Percentiles rank a stretch among this genome's conserved stretches.
These are phyloP conservation scores for Psilocybe subaeruginosa DNA, from an alignment of 768 basidiomycete species.

Conservation along the genomic window DNA sequence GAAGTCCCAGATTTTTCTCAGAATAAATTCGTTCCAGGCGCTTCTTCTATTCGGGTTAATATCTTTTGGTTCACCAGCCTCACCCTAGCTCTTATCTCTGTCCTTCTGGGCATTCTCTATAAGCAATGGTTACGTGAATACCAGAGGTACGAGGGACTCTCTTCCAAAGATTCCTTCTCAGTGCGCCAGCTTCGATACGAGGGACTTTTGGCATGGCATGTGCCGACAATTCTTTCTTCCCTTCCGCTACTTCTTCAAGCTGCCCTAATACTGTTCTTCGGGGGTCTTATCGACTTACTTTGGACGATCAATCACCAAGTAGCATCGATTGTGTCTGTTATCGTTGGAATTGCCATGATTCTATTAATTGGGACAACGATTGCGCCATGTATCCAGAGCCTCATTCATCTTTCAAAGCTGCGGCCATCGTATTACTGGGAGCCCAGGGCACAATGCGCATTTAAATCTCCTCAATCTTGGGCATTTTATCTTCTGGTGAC, in stretches of 20 bases:
- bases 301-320: constrained; percentile 26
- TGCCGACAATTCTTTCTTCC: constrained; percentile 27
- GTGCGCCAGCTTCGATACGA: constrained; percentile 32
- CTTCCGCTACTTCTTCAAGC: constrained; percentile 33
- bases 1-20: neutral
- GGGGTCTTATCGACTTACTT: constrained; percentile 29
- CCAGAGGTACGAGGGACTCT: constrained; percentile 18
- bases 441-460: constrained; percentile 25
- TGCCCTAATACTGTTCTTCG: constrained; percentile 32
- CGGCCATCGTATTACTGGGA: constrained; percentile 9
- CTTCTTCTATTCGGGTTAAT: constrained; percentile 21
- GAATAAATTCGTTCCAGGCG: constrained; percentile 9
- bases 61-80: constrained; percentile 25
- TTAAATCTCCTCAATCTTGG: constrained; percentile 33
- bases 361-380: constrained; percentile 21
- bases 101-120: constrained; percentile 24
- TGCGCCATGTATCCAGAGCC: constrained; percentile 21
- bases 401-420: constrained; percentile 22
- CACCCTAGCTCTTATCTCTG: constrained; percentile 21
- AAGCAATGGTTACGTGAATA: constrained; percentile 29
- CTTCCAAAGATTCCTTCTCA: constrained; percentile 20
- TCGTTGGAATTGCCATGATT: constrained; percentile 22
- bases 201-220: constrained; percentile 30
- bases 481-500: constrained; percentile 18
- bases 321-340: constrained; percentile 20